Evolutionary conservation across 2,329 filamentous ascomycete species (phyloP).

Genomic region (Emmonsia crescens): DNA sequence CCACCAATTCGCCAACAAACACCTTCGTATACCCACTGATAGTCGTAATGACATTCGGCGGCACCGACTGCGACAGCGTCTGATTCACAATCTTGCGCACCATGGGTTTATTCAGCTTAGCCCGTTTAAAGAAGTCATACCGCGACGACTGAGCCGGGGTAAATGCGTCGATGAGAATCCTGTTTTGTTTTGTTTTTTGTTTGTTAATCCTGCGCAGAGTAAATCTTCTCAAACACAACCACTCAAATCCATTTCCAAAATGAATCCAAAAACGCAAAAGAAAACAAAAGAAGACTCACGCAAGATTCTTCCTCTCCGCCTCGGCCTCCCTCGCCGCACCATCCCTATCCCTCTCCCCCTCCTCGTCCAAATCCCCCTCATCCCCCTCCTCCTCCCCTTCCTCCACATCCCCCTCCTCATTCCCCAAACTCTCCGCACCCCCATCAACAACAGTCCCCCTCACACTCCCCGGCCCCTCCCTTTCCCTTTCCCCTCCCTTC

Average conservation of each 20-base stretch:
- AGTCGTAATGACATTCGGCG: slow-evolving; percentile 51
- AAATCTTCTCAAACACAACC: neutral
- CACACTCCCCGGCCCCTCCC: slow-evolving; percentile 23
- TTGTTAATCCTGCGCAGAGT: neutral
- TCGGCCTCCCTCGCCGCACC: slow-evolving; percentile 41
- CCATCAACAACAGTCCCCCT: slow-evolving; percentile 23
- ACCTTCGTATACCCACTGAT: slow-evolving; percentile 56
- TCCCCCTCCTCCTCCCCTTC: slow-evolving; percentile 36
- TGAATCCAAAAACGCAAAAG: neutral
- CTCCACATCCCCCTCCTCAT: slow-evolving; percentile 16
- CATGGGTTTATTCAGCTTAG: slow-evolving; percentile 40
- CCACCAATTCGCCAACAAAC: slow-evolving; percentile 55
- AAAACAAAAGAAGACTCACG: slow-evolving; percentile 27
- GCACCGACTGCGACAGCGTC: slow-evolving; percentile 56
- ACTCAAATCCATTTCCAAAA: neutral
- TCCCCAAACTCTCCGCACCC: slow-evolving; percentile 21
- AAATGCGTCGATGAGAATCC: slow-evolving; percentile 38
- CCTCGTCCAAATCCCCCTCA: slow-evolving; percentile 40
- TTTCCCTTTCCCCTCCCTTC: slow-evolving; percentile 28
- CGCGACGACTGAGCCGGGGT: slow-evolving; percentile 38
- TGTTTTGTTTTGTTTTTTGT: slow-evolving; percentile 16
- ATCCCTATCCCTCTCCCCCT: slow-evolving; percentile 35
- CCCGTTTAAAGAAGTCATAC: slow-evolving; percentile 40
- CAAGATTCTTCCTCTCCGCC: slow-evolving; percentile 42
- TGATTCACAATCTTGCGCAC: slow-evolving; percentile 52